Percentiles rank a stretch among this genome's conserved stretches.
phyloP scores from a whole-genome alignment of 768 basidiomycete genomes.

The Dentipellis sp. region DNA sequence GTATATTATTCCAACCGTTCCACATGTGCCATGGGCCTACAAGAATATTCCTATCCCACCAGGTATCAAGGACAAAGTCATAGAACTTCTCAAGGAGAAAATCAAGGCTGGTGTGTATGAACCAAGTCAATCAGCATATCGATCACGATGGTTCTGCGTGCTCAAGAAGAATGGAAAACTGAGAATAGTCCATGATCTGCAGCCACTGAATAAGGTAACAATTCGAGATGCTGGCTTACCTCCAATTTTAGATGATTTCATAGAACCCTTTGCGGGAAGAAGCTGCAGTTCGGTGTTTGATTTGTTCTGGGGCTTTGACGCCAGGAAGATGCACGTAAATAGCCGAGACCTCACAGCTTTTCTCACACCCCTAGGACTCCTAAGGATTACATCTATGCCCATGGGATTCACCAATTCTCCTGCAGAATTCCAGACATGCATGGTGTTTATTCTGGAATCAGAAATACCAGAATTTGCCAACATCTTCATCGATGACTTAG shows the following conservation, averaged over 20 bases:
- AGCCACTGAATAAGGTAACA: conserved; percentile 16
- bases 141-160: conserved; percentile 31
- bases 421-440: conserved; percentile 21
- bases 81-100: not conserved
- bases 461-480: conserved; percentile 20
- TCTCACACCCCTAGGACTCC: not conserved
- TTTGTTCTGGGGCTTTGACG: conserved; percentile 14
- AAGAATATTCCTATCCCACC: not conserved
- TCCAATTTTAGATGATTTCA: conserved; percentile 10
- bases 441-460: conserved; percentile 24
- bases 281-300: conserved; percentile 23
- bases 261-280: conserved; percentile 9
- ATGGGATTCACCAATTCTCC: not conserved
- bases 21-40: not conserved
- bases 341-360: not conserved
- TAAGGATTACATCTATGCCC: not conserved
- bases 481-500: conserved; percentile 22
- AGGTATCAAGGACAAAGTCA: not conserved
- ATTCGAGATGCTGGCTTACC: not conserved
- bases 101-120: conserved; percentile 21
- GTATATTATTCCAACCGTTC: not conserved
- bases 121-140: conserved; percentile 28
- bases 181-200: conserved; percentile 17
- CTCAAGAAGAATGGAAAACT: conserved; percentile 20
- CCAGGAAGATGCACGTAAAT: not conserved